These are phyloP conservation scores for Gaeumannomyces sp. DNA, from an alignment of 2,329 filamentous ascomycete genomes.

Conservation along the genomic window DNA sequence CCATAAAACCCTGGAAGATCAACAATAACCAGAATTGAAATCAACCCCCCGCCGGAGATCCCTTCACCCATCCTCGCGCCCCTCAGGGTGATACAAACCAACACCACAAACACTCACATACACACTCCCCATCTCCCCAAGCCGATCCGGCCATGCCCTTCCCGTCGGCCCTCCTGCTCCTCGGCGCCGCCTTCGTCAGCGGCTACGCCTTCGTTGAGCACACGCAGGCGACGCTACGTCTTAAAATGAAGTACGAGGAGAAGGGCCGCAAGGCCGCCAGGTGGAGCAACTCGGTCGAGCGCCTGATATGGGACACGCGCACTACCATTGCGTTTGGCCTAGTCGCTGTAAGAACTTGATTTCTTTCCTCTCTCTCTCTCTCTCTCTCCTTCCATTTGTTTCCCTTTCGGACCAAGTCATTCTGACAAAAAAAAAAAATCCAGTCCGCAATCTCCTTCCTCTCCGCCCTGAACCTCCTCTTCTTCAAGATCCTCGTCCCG, in stretches of 20 bases:
- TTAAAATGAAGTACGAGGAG: conserved; percentile 19
- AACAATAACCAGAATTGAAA: no score
- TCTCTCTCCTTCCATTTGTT: no score
- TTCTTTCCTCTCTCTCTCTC: not conserved
- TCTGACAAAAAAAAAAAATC: not conserved
- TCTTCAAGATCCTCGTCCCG: conserved; percentile 8
- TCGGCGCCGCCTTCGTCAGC: conserved; percentile 16
- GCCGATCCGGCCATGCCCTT: not conserved
- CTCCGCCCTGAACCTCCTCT: conserved; percentile 15
- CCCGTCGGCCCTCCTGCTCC: not conserved
- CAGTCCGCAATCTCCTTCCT: conserved; percentile 17
- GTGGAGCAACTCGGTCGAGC: conserved; percentile 23
- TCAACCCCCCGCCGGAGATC: no score
- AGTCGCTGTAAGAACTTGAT: conserved; percentile 19
- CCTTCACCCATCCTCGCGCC: no score
- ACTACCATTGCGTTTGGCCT: conserved; percentile 24
- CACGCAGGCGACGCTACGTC: conserved; percentile 22
- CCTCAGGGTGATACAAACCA: no score
- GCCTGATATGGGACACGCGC: conserved; percentile 22
- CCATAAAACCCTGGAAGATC: no score
- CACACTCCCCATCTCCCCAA: no score
- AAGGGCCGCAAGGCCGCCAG: conserved; percentile 24
- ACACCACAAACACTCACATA: no score
- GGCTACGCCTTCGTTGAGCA: conserved; percentile 19
- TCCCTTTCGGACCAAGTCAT: not conserved